Base-by-base conservation (phyloP, 257 asterid genomes). In the Schizonepeta tenuifolia region DNA sequence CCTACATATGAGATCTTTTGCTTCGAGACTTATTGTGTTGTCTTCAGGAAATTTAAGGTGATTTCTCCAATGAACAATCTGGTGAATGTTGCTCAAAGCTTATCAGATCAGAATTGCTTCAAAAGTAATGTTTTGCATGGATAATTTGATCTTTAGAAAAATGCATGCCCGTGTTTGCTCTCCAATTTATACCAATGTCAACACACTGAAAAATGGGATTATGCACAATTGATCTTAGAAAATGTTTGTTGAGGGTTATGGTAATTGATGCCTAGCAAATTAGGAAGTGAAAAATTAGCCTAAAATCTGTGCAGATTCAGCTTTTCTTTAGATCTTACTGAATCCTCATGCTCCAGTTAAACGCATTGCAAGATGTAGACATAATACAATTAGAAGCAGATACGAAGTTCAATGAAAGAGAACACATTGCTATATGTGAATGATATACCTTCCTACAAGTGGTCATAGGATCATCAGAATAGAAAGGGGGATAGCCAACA, bases 1-100 rank as follows among this genome's bases (percentile, higher is more conserved):
- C 67, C 88, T 78, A 74, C 90, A 92, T 64, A 95, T 88, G 21
- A 95, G 95, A 86, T 95, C 98, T 87, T 87, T 90, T 69, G 97
- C 97, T 83, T 88, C 96, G 6, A 81, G 83, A 59, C 96, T 83
- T 77, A 95, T 70, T 68, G 80, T 86, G 80, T 90, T 43, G 76
- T 88, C 98, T 77, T 87, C 92, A 3, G 97, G 96, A 80, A 92
- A 95, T 70, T 70, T 85, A 70, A 90, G 88, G 83, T 95, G 96
- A 85, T 92, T 86, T 84, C 88, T 86, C 99, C 98, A 95, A 78
- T 92, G 97, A 76, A 95, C 99, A 79, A 95, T 95, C 96, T 95
- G 96, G 64, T 57, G 69, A 80, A 9, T 68, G 73, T 69, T 70
- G 47, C 74, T 28, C n/a, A 43, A 73, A 44, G 54, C 66, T 65